phyloP scores from a whole-genome alignment of 805 yeast genomes.

The Wickerhamiella azyma region DNA sequence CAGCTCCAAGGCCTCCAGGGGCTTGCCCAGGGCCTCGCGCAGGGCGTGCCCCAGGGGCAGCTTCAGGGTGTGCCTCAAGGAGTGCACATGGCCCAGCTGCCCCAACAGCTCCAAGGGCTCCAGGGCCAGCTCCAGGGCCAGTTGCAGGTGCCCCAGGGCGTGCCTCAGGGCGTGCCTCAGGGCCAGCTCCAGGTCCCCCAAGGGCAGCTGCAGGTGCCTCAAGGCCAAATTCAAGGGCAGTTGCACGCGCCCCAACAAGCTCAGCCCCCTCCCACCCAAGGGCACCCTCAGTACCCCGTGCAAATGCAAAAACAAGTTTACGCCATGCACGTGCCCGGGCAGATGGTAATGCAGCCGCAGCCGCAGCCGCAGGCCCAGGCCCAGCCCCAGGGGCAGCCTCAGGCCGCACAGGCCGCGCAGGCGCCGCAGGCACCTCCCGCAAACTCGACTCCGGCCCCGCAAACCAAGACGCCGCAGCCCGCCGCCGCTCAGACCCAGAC shows the following conservation, averaged over 20 bases:
- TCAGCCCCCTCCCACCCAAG: background rate
- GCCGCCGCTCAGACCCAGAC: background rate
- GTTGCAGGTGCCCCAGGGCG: background rate
- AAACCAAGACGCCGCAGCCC: background rate
- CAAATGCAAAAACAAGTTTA: slow-evolving; percentile 3
- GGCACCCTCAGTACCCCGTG: background rate
- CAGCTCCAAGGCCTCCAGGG: background rate
- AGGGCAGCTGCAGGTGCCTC: background rate
- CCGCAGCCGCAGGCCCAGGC: slow-evolving; percentile 10
- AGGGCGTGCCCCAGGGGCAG: background rate
- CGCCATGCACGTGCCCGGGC: slow-evolving; percentile 6
- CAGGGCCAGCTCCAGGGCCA: background rate
- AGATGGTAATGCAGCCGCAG: slow-evolving; percentile 11
- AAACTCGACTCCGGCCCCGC: too few relatives aligned
- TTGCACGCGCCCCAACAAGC: background rate
- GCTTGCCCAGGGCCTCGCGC: background rate
- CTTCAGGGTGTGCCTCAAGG: background rate
- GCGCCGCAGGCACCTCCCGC: too few relatives aligned
- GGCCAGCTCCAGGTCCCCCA: background rate
- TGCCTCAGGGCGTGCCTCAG: background rate
- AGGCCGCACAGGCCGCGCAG: background rate
- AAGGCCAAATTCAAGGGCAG: background rate
- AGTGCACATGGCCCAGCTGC: background rate
- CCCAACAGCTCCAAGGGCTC: background rate
- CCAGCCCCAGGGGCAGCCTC: background rate